Evolutionary conservation across 805 yeast genomes (phyloP).

Genomic region (Candida taoyuanica): DNA sequence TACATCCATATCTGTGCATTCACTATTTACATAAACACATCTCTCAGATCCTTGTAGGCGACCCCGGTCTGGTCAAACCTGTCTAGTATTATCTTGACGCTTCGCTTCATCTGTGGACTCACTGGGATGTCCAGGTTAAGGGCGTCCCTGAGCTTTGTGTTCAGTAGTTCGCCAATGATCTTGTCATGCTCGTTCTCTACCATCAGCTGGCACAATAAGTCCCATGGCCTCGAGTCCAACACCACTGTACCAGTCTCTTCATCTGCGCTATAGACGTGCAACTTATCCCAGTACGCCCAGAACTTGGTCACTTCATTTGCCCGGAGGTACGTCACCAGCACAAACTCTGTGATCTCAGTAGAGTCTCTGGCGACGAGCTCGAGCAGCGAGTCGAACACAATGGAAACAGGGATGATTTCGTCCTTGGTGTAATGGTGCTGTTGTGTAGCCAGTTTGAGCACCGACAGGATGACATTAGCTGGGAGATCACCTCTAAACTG

Average conservation of each 20-base stretch:
- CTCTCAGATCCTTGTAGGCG: slow-evolving; percentile 14
- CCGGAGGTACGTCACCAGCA: slow-evolving; percentile 18
- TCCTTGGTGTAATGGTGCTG: slow-evolving; percentile 16
- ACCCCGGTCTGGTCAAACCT: slow-evolving; percentile 14
- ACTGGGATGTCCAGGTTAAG: slow-evolving; percentile 5
- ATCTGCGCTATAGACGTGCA: slow-evolving; percentile 2
- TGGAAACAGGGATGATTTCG: slow-evolving; percentile 10
- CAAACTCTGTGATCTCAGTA: slow-evolving; percentile 14
- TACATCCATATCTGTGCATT: background rate
- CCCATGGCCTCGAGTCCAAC: slow-evolving; percentile 25
- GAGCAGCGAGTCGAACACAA: slow-evolving; percentile 14
- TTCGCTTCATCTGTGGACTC: slow-evolving; percentile 4
- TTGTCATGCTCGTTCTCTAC: slow-evolving; percentile 14
- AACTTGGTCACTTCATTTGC: slow-evolving; percentile 15
- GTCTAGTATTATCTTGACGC: slow-evolving; percentile 7
- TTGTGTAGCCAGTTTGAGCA: slow-evolving; percentile 21
- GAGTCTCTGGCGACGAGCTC: slow-evolving; percentile 8
- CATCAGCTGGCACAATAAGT: slow-evolving; percentile 10
- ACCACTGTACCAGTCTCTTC: background rate
- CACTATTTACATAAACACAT: slow-evolving; percentile 1
- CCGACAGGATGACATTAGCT: slow-evolving; percentile 12
- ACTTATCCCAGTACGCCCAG: slow-evolving; percentile 20
- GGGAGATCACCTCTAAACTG: slow-evolving; percentile 11
- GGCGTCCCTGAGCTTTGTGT: slow-evolving; percentile 9
- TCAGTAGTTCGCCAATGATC: slow-evolving; percentile 15